Base-by-base conservation (phyloP, 2,329 filamentous ascomycete species). In the Blumeria graminis region DNA sequence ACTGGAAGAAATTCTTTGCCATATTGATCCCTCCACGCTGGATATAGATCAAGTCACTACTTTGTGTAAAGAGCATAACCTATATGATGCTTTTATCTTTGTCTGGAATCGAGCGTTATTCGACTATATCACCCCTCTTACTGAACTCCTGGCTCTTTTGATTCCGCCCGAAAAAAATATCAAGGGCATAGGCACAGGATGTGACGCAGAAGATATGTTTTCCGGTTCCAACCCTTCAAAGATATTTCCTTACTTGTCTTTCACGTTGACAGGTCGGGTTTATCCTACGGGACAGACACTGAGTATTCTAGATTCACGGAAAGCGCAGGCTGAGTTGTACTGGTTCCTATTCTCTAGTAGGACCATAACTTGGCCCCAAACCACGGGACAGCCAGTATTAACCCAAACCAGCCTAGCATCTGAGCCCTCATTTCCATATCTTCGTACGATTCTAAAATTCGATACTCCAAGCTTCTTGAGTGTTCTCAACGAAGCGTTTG, bases 71-170 rank as follows among this genome's bases (percentile, higher is more conserved):
- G 83, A 90, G 65, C 82, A 96, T 67, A 80, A 84, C 61, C 76
- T 98, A 3, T 98, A 95, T 65, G 93, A 98, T 68, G 93, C 92
- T 1, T 77, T 95, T 57, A 88, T 93, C 46, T 95, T 96, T 66
- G 85, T 98, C 56, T 98, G 92, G 92, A 96, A 94, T 59, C 83
- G 86, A 67, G 88, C 87, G 2, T 72, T 98, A 33, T 73, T 74
- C 59, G 93, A 98, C 68, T 95, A 93, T 64, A 81, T 95, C 59
- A 93, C 89, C 1, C 90, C 92, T 1, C 73, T 96, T 57, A 82
- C 87, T 62, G 88, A 95, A 59, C 76, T 98, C 1, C 71, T 94
- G 53, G 72, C 77, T 13, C 72, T 95, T n/a, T 67, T 84, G 35
- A 70, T 76, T 62, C 78, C 73, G 33, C 68, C 77, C n/a, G 75